A percentile compares a stretch with the other conserved stretches of the same genome.
These are phyloP conservation scores for Coccomyxa sp. DNA, from an alignment of 139 green algal species.

Conservation along the genomic window DNA sequence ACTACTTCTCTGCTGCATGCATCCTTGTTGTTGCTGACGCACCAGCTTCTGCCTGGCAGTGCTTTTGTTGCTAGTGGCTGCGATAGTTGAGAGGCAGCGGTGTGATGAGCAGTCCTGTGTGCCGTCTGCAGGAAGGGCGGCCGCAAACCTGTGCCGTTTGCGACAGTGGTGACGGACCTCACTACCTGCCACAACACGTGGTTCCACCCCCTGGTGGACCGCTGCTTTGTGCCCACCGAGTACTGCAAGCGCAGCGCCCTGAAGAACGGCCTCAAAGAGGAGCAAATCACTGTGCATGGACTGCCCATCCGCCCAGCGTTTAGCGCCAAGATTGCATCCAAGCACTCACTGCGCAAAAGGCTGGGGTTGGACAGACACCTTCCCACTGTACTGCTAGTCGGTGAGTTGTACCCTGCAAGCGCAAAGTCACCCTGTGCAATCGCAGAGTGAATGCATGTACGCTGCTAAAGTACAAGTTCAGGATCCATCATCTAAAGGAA, in stretches of 20 bases:
- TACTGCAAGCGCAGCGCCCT: constrained; percentile 35
- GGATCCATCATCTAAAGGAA: too few relatives aligned
- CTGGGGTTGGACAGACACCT: constrained; percentile 48
- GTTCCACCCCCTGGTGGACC: constrained; percentile 75
- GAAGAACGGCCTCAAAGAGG: constrained; percentile 37
- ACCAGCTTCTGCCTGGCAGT: too few relatives aligned
- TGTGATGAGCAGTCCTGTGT: not conserved
- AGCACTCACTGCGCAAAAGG: constrained; percentile 35
- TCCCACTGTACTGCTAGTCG: constrained; percentile 73
- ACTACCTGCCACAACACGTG: constrained; percentile 96
- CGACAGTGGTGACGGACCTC: constrained; percentile 96
- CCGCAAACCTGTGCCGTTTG: constrained; percentile 74
- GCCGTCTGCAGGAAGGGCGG: constrained; percentile 24
- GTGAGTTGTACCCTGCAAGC: not conserved
- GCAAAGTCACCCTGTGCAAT: not conserved
- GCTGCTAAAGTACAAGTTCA: too few relatives aligned
- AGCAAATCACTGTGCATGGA: constrained; percentile 62
- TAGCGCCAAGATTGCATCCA: constrained; percentile 46
- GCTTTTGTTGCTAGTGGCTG: too few relatives aligned
- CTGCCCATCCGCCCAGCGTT: constrained; percentile 95
- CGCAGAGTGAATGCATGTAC: too few relatives aligned
- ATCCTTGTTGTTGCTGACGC: too few relatives aligned
- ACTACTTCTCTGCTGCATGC: too few relatives aligned
- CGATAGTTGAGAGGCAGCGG: too few relatives aligned
- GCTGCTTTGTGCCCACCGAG: constrained; percentile 84